phyloP scores from a whole-genome alignment of 139 green algal genomes.

The Volvox reticuliferus region DNA sequence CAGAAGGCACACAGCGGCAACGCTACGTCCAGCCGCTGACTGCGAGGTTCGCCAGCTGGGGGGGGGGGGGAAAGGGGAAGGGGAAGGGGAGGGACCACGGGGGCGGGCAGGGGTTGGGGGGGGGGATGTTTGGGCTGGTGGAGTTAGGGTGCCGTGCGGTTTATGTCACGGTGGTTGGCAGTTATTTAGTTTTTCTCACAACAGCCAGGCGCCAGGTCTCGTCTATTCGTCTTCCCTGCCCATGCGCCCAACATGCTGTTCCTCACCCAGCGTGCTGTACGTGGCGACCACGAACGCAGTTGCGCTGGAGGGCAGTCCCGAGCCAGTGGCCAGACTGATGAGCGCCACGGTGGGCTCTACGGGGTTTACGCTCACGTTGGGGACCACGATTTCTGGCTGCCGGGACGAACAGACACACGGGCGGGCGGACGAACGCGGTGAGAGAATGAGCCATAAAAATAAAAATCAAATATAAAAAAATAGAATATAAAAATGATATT shows the following conservation, averaged over 20 bases:
- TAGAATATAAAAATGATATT: too few relatives aligned
- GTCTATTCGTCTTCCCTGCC: too few relatives aligned
- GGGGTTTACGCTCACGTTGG: slow-evolving; percentile 19
- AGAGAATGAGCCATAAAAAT: too few relatives aligned
- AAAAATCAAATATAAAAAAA: too few relatives aligned
- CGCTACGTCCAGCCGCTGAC: slow-evolving; percentile 52
- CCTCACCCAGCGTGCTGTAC: slow-evolving; percentile 13
- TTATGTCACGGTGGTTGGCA: too few relatives aligned
- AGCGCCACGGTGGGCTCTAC: slow-evolving; percentile 42
- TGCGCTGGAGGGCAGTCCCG: slow-evolving; percentile 7
- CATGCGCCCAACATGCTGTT: too few relatives aligned
- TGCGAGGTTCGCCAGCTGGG: slow-evolving; percentile 21
- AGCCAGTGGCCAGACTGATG: slow-evolving; percentile 22
- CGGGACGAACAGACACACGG: background rate
- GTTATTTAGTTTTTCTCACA: too few relatives aligned
- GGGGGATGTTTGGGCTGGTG: too few relatives aligned
- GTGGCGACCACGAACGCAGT: slow-evolving; percentile 26
- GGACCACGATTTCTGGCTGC: slow-evolving; percentile 45
- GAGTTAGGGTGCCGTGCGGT: too few relatives aligned
- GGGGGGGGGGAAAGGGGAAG: background rate
- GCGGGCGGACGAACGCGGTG: background rate
- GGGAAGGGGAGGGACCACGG: background rate
- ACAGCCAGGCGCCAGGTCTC: too few relatives aligned
- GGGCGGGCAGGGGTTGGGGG: too few relatives aligned
- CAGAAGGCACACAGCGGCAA: slow-evolving; percentile 66